These are phyloP conservation scores for Lasiosphaeria miniovina DNA, from an alignment of 495 filamentous ascomycete species.

Conservation along the genomic window DNA sequence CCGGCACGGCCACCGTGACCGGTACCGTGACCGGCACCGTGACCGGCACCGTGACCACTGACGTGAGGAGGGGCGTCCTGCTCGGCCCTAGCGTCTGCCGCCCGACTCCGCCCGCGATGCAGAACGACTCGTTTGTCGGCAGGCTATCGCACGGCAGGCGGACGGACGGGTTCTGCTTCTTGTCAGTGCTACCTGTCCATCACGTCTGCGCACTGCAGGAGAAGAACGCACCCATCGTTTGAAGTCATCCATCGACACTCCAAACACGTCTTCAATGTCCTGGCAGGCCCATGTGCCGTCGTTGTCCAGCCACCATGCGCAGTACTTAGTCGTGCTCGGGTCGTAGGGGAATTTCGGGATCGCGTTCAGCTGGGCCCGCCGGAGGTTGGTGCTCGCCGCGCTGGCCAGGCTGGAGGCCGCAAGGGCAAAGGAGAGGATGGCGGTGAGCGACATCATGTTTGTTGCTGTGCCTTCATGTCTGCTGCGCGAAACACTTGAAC, in stretches of 20 bases:
- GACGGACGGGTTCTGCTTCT: slow-evolving; percentile 7
- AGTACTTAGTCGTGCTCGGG: slow-evolving; percentile 12
- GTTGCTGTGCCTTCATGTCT: no score
- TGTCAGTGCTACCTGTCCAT: background rate
- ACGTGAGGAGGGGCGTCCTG: background rate
- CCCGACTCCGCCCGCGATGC: slow-evolving; percentile 6
- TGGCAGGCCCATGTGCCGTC: slow-evolving; percentile 15
- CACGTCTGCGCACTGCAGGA: background rate
- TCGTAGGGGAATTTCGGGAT: slow-evolving; percentile 18
- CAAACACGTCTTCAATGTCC: slow-evolving; percentile 1
- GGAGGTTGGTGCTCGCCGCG: background rate
- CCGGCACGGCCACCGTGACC: background rate
- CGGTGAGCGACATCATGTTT: no score
- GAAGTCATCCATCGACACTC: slow-evolving; percentile 9
- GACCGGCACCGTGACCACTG: background rate
- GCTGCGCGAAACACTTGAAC: no score
- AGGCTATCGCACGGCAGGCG: slow-evolving; percentile 5
- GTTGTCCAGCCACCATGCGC: slow-evolving; percentile 19
- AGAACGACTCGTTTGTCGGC: slow-evolving; percentile 11
- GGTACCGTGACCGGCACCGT: background rate
- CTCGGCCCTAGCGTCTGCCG: background rate
- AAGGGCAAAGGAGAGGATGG: no score
- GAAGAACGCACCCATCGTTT: slow-evolving; percentile 8
- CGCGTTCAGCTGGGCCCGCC: slow-evolving; percentile 8
- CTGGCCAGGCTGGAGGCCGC: no score